Percentiles rank a stretch among this genome's conserved stretches.
Evolutionary conservation across 176 grass and related monocot genomes (phyloP).

Genomic region (Raddia guianensis): DNA sequence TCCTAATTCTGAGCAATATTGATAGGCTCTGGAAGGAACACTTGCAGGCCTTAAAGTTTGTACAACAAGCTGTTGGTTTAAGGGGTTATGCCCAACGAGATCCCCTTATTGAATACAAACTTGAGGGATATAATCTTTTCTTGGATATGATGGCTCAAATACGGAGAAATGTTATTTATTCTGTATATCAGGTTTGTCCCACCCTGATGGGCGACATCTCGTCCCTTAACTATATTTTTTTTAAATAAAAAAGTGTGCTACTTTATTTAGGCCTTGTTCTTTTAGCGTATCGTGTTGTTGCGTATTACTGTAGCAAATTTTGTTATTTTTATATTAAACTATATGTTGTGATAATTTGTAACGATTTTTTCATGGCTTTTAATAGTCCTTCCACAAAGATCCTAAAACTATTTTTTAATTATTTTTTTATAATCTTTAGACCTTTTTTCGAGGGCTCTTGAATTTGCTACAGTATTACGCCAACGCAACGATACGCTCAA

Average conservation of each 20-base stretch:
- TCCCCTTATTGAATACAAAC: constrained; percentile 96
- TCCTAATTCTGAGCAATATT: constrained; percentile 95
- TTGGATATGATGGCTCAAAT: constrained; percentile 99
- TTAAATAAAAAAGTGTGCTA: background rate
- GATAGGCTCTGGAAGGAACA: constrained; percentile 99
- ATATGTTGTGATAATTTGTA: too few species aligned
- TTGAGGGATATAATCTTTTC: constrained; percentile 98
- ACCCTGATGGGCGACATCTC: background rate
- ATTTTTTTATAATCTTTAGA: too few species aligned
- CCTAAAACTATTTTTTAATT: too few species aligned
- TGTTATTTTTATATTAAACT: too few species aligned
- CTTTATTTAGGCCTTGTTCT: background rate
- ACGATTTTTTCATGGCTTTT: too few species aligned
- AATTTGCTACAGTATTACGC: too few species aligned
- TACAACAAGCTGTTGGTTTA: constrained; percentile 97
- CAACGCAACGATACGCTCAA: too few species aligned
- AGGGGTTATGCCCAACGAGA: constrained; percentile 96
- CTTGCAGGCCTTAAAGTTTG: constrained; percentile 92
- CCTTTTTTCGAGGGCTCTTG: too few species aligned
- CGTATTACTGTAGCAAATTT: too few species aligned
- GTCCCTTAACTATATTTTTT: background rate
- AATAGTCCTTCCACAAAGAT: too few species aligned
- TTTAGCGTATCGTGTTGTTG: too few species aligned
- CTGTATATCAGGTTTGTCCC: constrained; percentile 89
- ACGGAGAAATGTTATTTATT: constrained; percentile 96